phyloP scores from a whole-genome alignment of 78 protist species.

The Planoprotostelium fungivorum region DNA sequence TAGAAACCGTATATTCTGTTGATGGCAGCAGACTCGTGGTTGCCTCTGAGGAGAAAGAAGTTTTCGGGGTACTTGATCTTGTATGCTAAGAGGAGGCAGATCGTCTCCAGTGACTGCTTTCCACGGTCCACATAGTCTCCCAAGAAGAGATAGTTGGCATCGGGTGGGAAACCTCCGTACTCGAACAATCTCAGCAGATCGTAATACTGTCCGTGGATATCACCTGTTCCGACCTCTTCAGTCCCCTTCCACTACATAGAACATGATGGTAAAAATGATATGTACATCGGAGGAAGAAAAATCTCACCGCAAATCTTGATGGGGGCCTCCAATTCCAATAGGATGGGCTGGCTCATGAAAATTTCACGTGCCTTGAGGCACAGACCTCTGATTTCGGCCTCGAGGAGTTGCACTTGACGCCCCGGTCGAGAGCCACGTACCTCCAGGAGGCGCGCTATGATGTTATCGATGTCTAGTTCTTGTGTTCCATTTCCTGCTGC shows the following conservation, averaged over 20 bases:
- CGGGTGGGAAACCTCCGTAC: constrained; percentile 99
- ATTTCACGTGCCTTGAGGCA: constrained; percentile 83
- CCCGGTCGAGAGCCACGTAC: constrained; percentile 91
- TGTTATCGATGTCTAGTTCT: constrained; percentile 77
- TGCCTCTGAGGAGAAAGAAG: constrained; percentile 99
- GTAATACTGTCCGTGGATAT: constrained; percentile 98
- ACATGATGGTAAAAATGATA: neutral
- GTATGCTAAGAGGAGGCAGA: constrained; percentile 98
- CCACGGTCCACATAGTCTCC: constrained; percentile 99
- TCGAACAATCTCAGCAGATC: constrained; percentile 98
- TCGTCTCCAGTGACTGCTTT: constrained; percentile 94
- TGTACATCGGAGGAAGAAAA: neutral
- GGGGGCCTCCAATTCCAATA: constrained; percentile 97
- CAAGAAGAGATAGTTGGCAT: constrained; percentile 98
- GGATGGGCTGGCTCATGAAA: constrained; percentile 90
- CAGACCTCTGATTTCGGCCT: constrained; percentile 76
- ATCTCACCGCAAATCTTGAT: constrained; percentile 88
- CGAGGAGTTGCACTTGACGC: constrained; percentile 83
- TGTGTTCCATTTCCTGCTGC: neutral
- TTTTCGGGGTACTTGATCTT: constrained; percentile 99
- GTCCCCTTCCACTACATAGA: neutral
- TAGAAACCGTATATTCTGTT: constrained; percentile 99
- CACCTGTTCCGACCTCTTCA: constrained; percentile 56
- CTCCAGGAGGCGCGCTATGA: constrained; percentile 82
- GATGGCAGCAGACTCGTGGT: constrained; percentile 99